Conservation (phyloP, 148 eudicot species). For the Rhododendron kiyosumense region DNA sequence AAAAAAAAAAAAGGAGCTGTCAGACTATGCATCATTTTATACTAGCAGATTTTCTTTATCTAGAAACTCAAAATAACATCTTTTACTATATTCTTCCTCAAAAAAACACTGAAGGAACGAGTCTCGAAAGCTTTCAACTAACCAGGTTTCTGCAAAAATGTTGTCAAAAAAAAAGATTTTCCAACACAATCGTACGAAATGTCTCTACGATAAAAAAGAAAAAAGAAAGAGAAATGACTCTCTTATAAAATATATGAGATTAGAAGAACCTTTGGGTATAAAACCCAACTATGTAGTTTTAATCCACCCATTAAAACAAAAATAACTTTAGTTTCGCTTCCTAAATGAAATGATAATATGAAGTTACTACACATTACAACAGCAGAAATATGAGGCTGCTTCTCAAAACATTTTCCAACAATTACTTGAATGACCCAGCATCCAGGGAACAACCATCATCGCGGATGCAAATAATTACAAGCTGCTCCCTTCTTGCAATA, state of each 20-base stretch:
- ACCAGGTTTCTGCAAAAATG: neutral
- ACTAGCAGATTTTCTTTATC: too few species aligned
- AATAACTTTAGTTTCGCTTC: neutral
- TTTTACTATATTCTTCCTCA: neutral
- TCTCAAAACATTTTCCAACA: slow-evolving; percentile 27
- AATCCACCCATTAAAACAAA: neutral
- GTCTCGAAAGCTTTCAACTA: neutral
- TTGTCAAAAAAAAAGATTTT: neutral
- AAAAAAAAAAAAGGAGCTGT: too few species aligned
- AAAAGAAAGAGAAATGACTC: neutral
- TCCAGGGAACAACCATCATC: slow-evolving; percentile 15
- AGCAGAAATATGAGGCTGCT: neutral
- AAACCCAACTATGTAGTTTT: neutral
- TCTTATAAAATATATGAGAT: neutral
- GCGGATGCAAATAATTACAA: slow-evolving; percentile 75
- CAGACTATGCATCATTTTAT: too few species aligned
- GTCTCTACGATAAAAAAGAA: neutral
- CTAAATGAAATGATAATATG: neutral
- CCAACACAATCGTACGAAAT: too few species aligned
- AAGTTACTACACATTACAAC: slow-evolving; percentile 8
- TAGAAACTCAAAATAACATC: neutral
- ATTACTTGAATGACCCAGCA: slow-evolving; percentile 27
- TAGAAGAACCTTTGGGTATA: neutral
- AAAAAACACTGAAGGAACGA: neutral
- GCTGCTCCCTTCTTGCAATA: slow-evolving; percentile 72